phyloP scores from a whole-genome alignment of 768 basidiomycete genomes.

The Boletus pseudopeckii region DNA sequence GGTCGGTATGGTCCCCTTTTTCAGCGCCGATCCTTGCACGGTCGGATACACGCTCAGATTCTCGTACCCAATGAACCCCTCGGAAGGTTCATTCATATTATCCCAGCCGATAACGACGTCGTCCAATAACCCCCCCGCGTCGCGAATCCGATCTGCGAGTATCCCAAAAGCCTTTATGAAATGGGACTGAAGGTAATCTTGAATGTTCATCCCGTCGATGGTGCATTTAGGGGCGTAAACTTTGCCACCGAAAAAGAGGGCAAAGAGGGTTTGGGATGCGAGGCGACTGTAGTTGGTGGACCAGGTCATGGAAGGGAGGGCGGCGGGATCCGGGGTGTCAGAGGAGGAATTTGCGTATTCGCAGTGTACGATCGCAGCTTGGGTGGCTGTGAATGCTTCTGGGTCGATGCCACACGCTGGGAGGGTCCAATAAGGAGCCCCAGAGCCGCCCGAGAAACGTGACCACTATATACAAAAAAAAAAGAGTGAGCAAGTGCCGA shows the following conservation, averaged over 20 bases:
- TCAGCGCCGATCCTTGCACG: constrained; percentile 67
- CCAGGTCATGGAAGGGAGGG: constrained; percentile 95
- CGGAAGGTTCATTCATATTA: constrained; percentile 90
- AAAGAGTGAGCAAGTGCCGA: neutral
- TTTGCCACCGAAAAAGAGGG: constrained; percentile 90
- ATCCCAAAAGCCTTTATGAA: constrained; percentile 72
- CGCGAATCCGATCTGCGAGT: constrained; percentile 71
- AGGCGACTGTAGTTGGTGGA: constrained; percentile 92
- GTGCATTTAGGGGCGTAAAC: constrained; percentile 88
- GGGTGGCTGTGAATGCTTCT: constrained; percentile 77
- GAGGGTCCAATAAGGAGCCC: constrained; percentile 93
- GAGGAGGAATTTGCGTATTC: constrained; percentile 66
- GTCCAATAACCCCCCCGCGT: constrained; percentile 75
- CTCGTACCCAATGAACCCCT: constrained; percentile 66
- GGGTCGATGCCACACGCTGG: constrained; percentile 89
- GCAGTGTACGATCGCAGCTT: constrained; percentile 81
- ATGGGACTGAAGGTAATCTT: constrained; percentile 80
- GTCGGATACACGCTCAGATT: constrained; percentile 65
- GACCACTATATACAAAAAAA: constrained; percentile 64
- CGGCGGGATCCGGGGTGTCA: constrained; percentile 59
- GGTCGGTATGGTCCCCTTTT: constrained; percentile 85
- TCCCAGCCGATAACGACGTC: constrained; percentile 97
- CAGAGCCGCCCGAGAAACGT: constrained; percentile 90
- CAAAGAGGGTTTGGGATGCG: constrained; percentile 84
- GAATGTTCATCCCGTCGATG: constrained; percentile 89